A percentile compares a stretch with the other conserved stretches of the same genome.
phyloP scores from a whole-genome alignment of 495 filamentous ascomycete genomes.

The Glarea lozoyensis region DNA sequence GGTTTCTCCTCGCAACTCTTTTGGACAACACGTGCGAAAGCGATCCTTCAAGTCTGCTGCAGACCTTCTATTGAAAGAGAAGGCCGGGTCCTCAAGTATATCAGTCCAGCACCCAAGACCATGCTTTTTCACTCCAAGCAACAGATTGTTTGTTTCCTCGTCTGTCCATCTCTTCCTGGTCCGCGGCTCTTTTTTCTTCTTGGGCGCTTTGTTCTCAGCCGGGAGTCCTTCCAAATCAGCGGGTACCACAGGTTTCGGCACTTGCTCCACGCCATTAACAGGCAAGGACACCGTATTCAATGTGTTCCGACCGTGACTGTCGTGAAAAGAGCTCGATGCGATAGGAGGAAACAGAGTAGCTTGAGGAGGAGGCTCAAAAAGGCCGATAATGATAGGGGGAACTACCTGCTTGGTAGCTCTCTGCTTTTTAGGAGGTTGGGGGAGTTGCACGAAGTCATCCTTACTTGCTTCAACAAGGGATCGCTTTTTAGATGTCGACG shows the following conservation, averaged over 20 bases:
- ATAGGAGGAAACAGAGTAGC: slow-evolving; percentile 67
- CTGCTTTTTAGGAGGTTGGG: slow-evolving; percentile 45
- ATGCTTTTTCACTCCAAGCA: slow-evolving; percentile 70
- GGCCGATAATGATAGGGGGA: slow-evolving; percentile 61
- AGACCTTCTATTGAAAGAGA: slow-evolving; percentile 65
- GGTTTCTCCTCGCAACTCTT: slow-evolving; percentile 32
- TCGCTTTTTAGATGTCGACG: slow-evolving; percentile 37
- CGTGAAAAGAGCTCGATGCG: slow-evolving; percentile 41
- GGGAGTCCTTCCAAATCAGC: not conserved
- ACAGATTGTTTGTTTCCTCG: slow-evolving; percentile 68
- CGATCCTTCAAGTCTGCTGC: slow-evolving; percentile 82
- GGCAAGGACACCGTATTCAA: slow-evolving; percentile 23
- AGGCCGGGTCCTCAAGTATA: slow-evolving; percentile 66
- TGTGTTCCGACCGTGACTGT: slow-evolving; percentile 29
- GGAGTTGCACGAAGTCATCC: slow-evolving; percentile 46
- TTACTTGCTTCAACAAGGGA: slow-evolving; percentile 31
- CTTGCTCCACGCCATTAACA: slow-evolving; percentile 7
- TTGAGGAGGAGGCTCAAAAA: slow-evolving; percentile 68
- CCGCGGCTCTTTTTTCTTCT: slow-evolving; percentile 9
- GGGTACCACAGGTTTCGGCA: not conserved
- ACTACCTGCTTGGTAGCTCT: slow-evolving; percentile 41
- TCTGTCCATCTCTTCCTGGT: slow-evolving; percentile 63
- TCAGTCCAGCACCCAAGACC: slow-evolving; percentile 84
- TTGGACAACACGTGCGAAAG: slow-evolving; percentile 70
- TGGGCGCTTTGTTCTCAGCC: not conserved